Evolutionary conservation across 371 early-diverging fungal species (phyloP).

Genomic region (Apophysomyces elegans): DNA sequence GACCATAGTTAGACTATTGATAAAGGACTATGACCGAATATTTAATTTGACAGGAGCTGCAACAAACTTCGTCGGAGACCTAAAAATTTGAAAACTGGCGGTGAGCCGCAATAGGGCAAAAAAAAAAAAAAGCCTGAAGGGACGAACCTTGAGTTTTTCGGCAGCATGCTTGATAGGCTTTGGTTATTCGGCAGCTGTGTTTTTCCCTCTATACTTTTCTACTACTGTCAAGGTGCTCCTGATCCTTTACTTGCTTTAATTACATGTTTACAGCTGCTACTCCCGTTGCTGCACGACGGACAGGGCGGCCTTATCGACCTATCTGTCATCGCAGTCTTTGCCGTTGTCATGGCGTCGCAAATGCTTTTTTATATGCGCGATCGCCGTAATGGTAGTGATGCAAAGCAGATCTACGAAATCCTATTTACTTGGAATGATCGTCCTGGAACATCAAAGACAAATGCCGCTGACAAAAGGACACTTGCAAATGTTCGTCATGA

Average conservation of each 20-base stretch:
- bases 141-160: neutral
- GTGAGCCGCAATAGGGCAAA: neutral
- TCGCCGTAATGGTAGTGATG: conserved; percentile 16
- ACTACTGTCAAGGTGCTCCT: neutral
- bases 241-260: neutral
- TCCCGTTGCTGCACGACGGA: conserved; percentile 8
- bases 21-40: no score
- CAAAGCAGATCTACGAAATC: conserved; percentile 14
- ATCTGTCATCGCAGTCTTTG: conserved; percentile 19
- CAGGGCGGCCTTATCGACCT: conserved; percentile 17
- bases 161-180: neutral
- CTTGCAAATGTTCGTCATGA: conserved; percentile 17
- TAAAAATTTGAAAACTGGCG: no score
- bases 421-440: conserved; percentile 28
- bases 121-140: neutral
- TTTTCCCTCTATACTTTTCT: neutral
- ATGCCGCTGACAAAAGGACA: conserved; percentile 1
- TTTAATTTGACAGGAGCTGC: no score
- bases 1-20: no score
- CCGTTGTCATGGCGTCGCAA: conserved; percentile 27
- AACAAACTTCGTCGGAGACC: no score
- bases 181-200: neutral
- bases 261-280: neutral
- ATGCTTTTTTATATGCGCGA: conserved; percentile 28
- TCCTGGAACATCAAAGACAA: conserved; percentile 4